phyloP scores from a whole-genome alignment of 257 asterid genomes.

The Solanum paucissectum region DNA sequence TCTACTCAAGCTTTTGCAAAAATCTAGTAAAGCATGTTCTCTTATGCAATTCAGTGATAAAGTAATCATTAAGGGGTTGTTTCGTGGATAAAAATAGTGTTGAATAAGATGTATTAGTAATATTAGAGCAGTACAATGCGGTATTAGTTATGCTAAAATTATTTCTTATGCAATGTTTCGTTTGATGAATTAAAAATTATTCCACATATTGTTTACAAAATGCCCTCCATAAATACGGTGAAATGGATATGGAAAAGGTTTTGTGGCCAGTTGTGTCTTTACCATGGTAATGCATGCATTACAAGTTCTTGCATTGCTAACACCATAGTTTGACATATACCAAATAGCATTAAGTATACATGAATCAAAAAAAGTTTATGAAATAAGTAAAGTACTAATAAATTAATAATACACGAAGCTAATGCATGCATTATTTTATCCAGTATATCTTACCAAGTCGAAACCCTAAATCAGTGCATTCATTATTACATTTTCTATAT shows the following conservation, averaged over 20 bases:
- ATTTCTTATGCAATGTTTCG: background rate
- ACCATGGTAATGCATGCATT: background rate
- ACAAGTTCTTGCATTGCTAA: background rate
- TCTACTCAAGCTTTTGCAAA: background rate
- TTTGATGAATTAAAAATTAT: no score
- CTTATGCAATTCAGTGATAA: background rate
- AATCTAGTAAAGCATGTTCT: background rate
- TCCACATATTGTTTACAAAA: background rate
- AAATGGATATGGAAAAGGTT: background rate
- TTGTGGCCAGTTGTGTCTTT: background rate
- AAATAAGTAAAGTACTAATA: background rate
- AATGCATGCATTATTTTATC: background rate
- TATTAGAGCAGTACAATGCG: background rate
- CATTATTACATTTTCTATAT: background rate
- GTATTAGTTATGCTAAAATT: background rate
- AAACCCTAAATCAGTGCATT: background rate
- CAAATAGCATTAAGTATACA: background rate
- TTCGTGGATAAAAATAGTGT: background rate
- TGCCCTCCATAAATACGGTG: background rate
- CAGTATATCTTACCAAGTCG: background rate
- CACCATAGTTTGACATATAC: background rate
- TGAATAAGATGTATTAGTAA: background rate
- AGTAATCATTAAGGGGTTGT: background rate
- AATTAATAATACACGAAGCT: background rate
- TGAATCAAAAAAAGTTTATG: background rate